phyloP scores from a whole-genome alignment of 2,329 filamentous ascomycete genomes.

The Ophiosphaerella korrae region DNA sequence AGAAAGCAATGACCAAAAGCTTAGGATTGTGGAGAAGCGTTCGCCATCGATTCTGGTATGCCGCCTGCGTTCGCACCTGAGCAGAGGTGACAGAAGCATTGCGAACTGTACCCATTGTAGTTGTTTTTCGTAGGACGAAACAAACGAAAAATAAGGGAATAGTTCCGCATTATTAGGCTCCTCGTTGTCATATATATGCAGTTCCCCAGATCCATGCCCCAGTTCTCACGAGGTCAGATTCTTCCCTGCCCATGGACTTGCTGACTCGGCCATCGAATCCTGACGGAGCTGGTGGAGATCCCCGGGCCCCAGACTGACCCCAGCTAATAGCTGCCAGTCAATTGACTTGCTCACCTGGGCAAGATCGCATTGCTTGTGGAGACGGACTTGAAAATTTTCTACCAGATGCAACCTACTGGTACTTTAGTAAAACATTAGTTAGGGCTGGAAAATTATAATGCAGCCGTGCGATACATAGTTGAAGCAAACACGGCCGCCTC shows the following conservation, averaged over 20 bases:
- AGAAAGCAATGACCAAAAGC: slow-evolving; percentile 36
- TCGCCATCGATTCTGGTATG: slow-evolving; percentile 36
- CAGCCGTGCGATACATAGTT: too few relatives aligned
- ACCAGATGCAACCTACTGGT: too few relatives aligned
- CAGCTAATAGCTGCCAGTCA: not conserved
- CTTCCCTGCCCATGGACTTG: not conserved
- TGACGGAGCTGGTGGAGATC: not conserved
- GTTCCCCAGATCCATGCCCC: not conserved
- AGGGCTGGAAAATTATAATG: too few relatives aligned
- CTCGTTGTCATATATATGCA: slow-evolving; percentile 3
- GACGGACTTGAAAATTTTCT: too few relatives aligned
- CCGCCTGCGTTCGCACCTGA: slow-evolving; percentile 26
- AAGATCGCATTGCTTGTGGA: not conserved
- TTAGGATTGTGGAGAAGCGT: slow-evolving; percentile 36
- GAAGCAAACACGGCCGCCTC: too few relatives aligned
- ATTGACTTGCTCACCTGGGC: not conserved
- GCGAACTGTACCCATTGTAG: slow-evolving; percentile 28
- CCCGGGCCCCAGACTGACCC: not conserved
- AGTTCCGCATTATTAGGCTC: not conserved
- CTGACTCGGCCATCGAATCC: not conserved
- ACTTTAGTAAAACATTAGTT: too few relatives aligned
- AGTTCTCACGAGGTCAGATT: not conserved
- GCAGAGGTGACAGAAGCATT: slow-evolving; percentile 33
- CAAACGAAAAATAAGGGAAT: not conserved
- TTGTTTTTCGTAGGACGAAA: not conserved